Evolutionary conservation across 495 filamentous ascomycete genomes (phyloP), one percentile per base, ranked within the genome.

Genomic region (Penicillium crystallinum): DNA sequence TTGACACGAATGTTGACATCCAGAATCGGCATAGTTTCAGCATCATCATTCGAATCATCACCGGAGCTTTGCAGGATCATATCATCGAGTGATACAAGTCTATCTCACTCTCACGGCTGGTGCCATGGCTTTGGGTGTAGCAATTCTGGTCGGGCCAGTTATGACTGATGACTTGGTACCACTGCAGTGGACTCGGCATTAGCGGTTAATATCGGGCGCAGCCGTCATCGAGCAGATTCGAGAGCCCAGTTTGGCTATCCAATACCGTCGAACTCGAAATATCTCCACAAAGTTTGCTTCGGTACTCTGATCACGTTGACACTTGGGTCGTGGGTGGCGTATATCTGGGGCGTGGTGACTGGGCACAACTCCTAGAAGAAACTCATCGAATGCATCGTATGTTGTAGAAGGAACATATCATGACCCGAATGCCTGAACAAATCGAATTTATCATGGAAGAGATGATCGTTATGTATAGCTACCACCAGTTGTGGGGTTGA

Each of bases 321-420:
- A 3, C 12, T 68, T 41, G 70, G 71, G 1, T 60, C 64, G 8
- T 75, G 73, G 71, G 65, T 52, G 25, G 72, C 72, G 14, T 75
- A 76, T 62, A 71, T 76, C 37, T 75, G 73, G 72, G 70, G 72
- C 8, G 68, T 66, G 8, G 63, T 68, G 14, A 75, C 72, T 1
- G 69, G 71, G 0, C 57, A 74, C 39, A 70, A 73, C 41, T 58
- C 59, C 12, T 59, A 62, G 25, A 56, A 71, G 12, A 65, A 68
- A 11, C n/a, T 17, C 37, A 21, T 25, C n/a, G 66, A 67, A n/a
- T 56, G 58, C 18, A 34, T 40, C 19, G 21, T 30, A 34, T 19
- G 21, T 23, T 35, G 5, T 40, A 31, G 25, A 4, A 25, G 12
- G 47, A 3, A 5, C 30, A 15, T 4, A 4, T 23, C 12, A 9